Conservation (phyloP, 305 asterid species). For the Fraxinus floribunda region DNA sequence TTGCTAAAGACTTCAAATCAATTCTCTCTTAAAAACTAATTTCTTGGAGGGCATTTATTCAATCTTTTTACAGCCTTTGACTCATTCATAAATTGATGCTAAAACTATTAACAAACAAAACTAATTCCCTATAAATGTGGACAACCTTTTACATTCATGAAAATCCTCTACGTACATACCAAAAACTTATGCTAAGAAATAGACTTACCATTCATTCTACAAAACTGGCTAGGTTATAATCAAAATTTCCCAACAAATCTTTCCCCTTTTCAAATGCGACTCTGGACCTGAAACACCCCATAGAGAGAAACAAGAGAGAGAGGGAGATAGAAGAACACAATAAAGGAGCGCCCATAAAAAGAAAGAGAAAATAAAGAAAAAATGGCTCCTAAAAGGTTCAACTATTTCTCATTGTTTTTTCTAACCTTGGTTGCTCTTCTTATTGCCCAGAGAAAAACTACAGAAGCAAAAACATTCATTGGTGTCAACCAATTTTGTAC, state of each 20-base stretch:
- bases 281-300: constrained; percentile 3
- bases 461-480: constrained; percentile 25
- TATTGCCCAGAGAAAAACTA: constrained; percentile 11
- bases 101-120: not conserved
- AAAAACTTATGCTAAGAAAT: constrained; percentile 13
- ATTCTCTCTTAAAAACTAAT: not conserved
- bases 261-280: not conserved
- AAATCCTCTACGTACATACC: not conserved
- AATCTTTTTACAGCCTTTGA: not conserved
- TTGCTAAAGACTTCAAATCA: not conserved
- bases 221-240: not conserved
- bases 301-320: not conserved
- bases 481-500: constrained; percentile 37
- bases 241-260: not conserved
- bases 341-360: not conserved
- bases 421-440: constrained; percentile 22
- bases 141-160: constrained; percentile 8
- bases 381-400: constrained; percentile 27
- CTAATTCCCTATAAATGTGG: constrained; percentile 2
- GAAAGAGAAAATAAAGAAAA: not conserved
- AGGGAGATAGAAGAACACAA: not conserved
- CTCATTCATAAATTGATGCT: not conserved
- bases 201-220: not conserved
- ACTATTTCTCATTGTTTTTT: constrained; percentile 18
- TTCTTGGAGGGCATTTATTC: not conserved